A percentile compares a stretch with the other conserved stretches of the same genome.
These are phyloP conservation scores for Pyrus communis DNA, from an alignment of 306 rosid species.

Conservation along the genomic window DNA sequence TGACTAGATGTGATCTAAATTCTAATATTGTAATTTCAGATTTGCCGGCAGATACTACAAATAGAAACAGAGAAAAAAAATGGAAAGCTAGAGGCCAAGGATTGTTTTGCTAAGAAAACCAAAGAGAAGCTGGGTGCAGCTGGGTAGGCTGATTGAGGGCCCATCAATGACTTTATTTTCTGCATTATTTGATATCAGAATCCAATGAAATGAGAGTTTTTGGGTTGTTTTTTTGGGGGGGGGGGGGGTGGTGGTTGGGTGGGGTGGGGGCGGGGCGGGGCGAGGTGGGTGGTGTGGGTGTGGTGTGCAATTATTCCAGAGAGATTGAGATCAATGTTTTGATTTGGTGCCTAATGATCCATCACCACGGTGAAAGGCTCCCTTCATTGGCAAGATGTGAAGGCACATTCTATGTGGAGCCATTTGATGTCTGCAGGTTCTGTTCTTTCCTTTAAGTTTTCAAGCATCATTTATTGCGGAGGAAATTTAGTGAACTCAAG, in stretches of 20 bases:
- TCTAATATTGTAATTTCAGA: background rate
- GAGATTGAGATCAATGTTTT: background rate
- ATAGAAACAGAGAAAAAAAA: background rate
- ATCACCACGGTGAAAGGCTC: slow-evolving; percentile 28
- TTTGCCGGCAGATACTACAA: background rate
- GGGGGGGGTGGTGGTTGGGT: no score
- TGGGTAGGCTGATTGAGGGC: slow-evolving; percentile 21
- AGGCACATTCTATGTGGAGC: slow-evolving; percentile 22
- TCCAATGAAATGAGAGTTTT: slow-evolving; percentile 13
- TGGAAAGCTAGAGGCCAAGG: background rate
- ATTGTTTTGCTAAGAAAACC: background rate
- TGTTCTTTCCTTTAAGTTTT: slow-evolving; percentile 14
- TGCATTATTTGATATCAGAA: slow-evolving; percentile 21
- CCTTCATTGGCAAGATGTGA: slow-evolving; percentile 26
- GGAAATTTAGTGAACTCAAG: slow-evolving; percentile 11
- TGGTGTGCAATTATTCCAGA: slow-evolving; percentile 13
- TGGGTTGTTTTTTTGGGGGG: no score
- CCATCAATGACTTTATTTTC: background rate
- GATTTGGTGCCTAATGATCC: slow-evolving; percentile 17
- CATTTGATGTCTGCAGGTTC: slow-evolving; percentile 16
- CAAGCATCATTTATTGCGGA: slow-evolving; percentile 20
- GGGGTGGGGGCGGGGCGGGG: no score
- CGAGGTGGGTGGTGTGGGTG: no score
- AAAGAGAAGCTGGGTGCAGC: background rate
- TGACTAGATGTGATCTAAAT: background rate